Evolutionary conservation across 345 rosid species (phyloP).

Genomic region (Barbarea vulgaris): DNA sequence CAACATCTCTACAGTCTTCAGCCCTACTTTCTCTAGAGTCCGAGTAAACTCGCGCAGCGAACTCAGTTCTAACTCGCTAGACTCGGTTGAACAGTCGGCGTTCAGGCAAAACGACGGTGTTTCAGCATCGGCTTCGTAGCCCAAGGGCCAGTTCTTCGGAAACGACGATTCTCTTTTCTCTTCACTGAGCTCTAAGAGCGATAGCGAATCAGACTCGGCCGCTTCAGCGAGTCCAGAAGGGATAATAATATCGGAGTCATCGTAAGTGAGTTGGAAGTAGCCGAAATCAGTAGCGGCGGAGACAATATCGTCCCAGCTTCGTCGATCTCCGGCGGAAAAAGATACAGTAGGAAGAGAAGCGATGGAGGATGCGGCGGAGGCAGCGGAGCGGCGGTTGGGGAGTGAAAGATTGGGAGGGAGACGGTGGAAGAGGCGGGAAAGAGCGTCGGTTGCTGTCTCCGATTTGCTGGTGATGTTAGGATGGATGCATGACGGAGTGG

Average conservation of each 20-base stretch:
- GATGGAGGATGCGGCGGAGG: constrained; percentile 26
- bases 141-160: constrained; percentile 75
- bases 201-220: constrained; percentile 57
- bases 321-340: constrained; percentile 29
- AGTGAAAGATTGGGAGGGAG: constrained; percentile 77
- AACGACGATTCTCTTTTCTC: constrained; percentile 52
- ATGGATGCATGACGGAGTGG: constrained; percentile 64
- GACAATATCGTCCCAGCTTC: constrained; percentile 21
- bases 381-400: constrained; percentile 50
- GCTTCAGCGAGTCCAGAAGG: constrained; percentile 58
- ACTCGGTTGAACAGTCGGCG: constrained; percentile 41
- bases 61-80: constrained; percentile 41
- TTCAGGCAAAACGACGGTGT: constrained; percentile 65
- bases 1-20: constrained; percentile 51
- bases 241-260: constrained; percentile 26
- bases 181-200: constrained; percentile 53
- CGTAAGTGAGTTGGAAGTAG: constrained; percentile 53
- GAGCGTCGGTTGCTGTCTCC: constrained; percentile 52
- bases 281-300: constrained; percentile 55
- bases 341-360: constrained; percentile 47
- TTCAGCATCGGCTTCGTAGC: constrained; percentile 49
- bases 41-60: constrained; percentile 53
- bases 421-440: constrained; percentile 70
- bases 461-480: constrained; percentile 46
- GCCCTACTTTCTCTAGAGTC: constrained; percentile 58